phyloP scores from a whole-genome alignment of 2,329 filamentous ascomycete genomes.

The Fusarium agapanthi region DNA sequence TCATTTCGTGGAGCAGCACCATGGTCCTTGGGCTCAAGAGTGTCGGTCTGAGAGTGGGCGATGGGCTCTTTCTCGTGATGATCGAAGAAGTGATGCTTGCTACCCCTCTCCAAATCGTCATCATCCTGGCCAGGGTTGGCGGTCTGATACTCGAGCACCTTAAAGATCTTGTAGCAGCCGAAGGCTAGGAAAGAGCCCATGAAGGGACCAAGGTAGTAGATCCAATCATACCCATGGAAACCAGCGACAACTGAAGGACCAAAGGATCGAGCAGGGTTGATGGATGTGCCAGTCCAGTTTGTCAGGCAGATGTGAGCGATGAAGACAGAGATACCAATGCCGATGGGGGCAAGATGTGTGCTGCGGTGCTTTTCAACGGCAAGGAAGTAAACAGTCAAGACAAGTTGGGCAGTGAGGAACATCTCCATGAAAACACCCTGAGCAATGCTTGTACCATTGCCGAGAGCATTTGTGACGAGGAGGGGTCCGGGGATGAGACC shows the following conservation, averaged over 20 bases:
- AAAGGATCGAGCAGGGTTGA: slow-evolving; percentile 62
- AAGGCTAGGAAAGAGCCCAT: slow-evolving; percentile 59
- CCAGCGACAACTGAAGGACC: slow-evolving; percentile 56
- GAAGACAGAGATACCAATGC: slow-evolving; percentile 77
- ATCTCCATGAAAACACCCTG: slow-evolving; percentile 74
- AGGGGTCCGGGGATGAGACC: slow-evolving; percentile 66
- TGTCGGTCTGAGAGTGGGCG: slow-evolving; percentile 28
- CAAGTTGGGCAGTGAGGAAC: slow-evolving; percentile 70
- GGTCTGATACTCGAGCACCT: slow-evolving; percentile 60
- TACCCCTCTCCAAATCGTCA: slow-evolving; percentile 37
- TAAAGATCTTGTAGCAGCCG: slow-evolving; percentile 60
- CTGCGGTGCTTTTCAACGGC: slow-evolving; percentile 78
- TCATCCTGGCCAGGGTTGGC: slow-evolving; percentile 61
- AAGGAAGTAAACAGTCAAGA: slow-evolving; percentile 74
- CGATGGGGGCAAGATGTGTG: slow-evolving; percentile 75
- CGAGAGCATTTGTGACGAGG: slow-evolving; percentile 64
- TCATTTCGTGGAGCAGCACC: slow-evolving; percentile 28
- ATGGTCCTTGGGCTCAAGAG: slow-evolving; percentile 21
- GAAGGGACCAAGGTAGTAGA: slow-evolving; percentile 64
- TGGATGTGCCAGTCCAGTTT: slow-evolving; percentile 57
- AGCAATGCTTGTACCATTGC: slow-evolving; percentile 57
- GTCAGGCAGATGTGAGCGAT: slow-evolving; percentile 60
- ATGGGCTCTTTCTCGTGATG: slow-evolving; percentile 11
- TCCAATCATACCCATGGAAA: slow-evolving; percentile 60
- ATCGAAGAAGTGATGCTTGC: slow-evolving; percentile 5